phyloP scores from a whole-genome alignment of 2,329 filamentous ascomycete species.

The Arachnopeziza araneosa region DNA sequence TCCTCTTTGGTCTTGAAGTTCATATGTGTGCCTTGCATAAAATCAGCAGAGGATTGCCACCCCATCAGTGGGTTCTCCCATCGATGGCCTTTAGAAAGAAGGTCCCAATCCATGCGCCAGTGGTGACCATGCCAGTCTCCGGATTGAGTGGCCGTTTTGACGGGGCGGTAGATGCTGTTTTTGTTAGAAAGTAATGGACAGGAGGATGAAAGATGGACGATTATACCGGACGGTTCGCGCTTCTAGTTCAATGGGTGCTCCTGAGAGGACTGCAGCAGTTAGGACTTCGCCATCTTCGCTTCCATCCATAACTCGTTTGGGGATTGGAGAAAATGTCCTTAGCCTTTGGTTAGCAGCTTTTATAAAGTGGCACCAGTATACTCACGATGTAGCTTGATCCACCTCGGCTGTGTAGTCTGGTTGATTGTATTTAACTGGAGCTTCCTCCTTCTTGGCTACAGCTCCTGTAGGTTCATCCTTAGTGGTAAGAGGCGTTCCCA shows the following conservation, averaged over 20 bases:
- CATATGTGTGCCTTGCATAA: slow-evolving; percentile 89
- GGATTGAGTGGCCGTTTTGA: slow-evolving; percentile 95
- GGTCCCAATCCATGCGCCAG: slow-evolving; percentile 99
- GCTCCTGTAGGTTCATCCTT: slow-evolving; percentile 27
- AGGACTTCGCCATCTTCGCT: slow-evolving; percentile 72
- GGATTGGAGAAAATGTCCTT: slow-evolving; percentile 86
- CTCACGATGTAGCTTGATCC: slow-evolving; percentile 90
- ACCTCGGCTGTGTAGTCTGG: slow-evolving; percentile 76
- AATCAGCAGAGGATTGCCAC: slow-evolving; percentile 93
- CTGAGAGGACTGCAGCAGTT: slow-evolving; percentile 81
- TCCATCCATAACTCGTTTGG: slow-evolving; percentile 83
- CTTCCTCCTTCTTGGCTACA: slow-evolving; percentile 9
- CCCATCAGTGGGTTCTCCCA: slow-evolving; percentile 99
- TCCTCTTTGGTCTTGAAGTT: slow-evolving; percentile 92
- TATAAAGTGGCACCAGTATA: not conserved
- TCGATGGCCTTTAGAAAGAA: slow-evolving; percentile 82
- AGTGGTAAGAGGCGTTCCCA: slow-evolving; percentile 34
- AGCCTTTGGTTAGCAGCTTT: slow-evolving; percentile 27
- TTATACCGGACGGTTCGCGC: slow-evolving; percentile 85
- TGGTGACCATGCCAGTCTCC: slow-evolving; percentile 76
- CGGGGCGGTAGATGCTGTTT: slow-evolving; percentile 78
- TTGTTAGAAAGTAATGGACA: slow-evolving; percentile 10
- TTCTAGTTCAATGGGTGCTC: slow-evolving; percentile 89
- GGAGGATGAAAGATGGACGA: not conserved
- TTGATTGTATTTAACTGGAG: slow-evolving; percentile 41